Base-by-base conservation (phyloP, 2,329 filamentous ascomycete species). In the Dactylella cylindrospora region DNA sequence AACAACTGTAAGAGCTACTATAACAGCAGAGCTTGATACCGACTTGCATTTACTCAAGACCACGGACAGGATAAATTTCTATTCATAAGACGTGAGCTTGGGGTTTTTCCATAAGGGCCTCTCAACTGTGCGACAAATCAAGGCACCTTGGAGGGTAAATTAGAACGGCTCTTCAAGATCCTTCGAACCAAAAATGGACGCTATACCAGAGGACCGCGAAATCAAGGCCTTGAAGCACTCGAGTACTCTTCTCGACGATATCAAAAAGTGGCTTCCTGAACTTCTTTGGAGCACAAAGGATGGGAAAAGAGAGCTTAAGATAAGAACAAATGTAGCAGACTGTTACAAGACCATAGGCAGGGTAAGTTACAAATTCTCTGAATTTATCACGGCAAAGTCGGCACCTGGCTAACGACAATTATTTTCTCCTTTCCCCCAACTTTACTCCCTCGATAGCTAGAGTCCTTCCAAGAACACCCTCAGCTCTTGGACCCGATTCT, bases 391-490 rank as follows among this genome's bases (percentile, higher is more conserved):
- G n/a, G n/a, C n/a, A n/a, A n/a, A n/a, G n/a, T n/a, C n/a, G n/a
- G n/a, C n/a, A n/a, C n/a, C n/a, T 38, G 28, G 15, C 28, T 43
- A 25, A 31, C 28, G 12, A 9, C 22, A 0, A 10, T 25, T 10
- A 26, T 17, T 8, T 12, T 22, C 3, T n/a, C 9, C 7, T 22
- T 17, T 5, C n/a, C 7, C 12, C 8, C 1, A 19, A 51, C 22
- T 60, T 69, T 31, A 62, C 65, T 32, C 6, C 12, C 13, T 8
- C 13, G 10, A 39, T 40, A 66, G 65, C 81, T 98, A 43, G 90
- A 96, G 67, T 84, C 86, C 1, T 98, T 97, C 68, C 91, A 97
- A 77, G 90, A 96, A 76, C 85, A 94, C 66, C 93, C 93, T 13
- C 93, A 98, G 72, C 79, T 97, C 31, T 80, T 98, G 20, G 93